These are phyloP conservation scores for Leishmania braziliensis DNA, from an alignment of 208 protist species.

Conservation along the genomic window DNA sequence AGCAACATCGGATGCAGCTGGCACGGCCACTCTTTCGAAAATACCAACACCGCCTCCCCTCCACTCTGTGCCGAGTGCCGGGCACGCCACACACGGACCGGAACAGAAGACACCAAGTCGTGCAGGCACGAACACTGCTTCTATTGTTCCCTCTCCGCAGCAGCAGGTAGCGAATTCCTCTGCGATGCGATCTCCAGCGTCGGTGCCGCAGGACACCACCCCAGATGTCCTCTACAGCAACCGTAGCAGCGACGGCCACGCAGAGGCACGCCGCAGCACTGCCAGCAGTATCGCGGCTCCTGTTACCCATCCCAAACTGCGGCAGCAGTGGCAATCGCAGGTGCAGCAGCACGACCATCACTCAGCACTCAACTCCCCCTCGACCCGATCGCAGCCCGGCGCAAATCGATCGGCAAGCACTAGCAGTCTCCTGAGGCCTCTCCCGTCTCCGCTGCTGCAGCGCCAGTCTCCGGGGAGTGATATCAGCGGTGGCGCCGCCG, in stretches of 20 bases:
- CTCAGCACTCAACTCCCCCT: neutral
- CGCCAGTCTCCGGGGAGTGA: constrained; percentile 6
- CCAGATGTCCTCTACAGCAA: constrained; percentile 21
- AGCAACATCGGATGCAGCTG: constrained; percentile 1
- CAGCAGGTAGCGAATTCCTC: neutral
- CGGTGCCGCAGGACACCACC: neutral
- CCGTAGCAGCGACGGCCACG: constrained; percentile 16
- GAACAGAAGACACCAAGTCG: neutral
- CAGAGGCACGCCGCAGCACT: neutral
- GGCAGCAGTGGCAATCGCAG: neutral
- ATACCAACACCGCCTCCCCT: neutral
- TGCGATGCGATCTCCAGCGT: neutral
- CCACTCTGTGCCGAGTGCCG: neutral
- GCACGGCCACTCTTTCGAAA: neutral
- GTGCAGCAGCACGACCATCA: neutral
- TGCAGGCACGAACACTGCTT: neutral
- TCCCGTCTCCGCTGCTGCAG: constrained; percentile 14
- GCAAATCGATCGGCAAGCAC: constrained; percentile 2
- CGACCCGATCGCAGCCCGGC: neutral
- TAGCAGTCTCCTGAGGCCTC: constrained; percentile 3
- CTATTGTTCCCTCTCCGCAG: neutral
- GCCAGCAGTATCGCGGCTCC: neutral
- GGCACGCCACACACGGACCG: neutral
- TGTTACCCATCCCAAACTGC: neutral
- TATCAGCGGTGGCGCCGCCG: neutral